phyloP scores from a whole-genome alignment of 179 eudicot species.

The Vitellaria paradoxa region DNA sequence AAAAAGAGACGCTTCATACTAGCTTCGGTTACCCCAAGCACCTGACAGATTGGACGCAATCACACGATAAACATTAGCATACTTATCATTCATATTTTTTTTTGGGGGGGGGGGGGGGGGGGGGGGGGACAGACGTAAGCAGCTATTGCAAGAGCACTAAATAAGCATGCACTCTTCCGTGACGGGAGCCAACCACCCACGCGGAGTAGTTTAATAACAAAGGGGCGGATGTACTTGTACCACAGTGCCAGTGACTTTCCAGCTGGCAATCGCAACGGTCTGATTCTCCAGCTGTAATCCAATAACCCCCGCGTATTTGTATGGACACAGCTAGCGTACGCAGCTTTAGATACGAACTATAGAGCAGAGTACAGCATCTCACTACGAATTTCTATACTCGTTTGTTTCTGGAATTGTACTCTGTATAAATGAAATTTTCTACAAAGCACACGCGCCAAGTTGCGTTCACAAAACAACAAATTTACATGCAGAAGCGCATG shows the following conservation, averaged over 20 bases:
- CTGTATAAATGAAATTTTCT: background rate
- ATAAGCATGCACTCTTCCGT: background rate
- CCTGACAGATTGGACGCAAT: too few relatives aligned
- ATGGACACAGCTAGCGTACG: background rate
- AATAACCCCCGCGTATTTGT: constrained; percentile 3
- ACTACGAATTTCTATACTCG: background rate
- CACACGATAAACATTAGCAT: too few relatives aligned
- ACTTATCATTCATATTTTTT: too few relatives aligned
- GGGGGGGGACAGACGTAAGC: background rate
- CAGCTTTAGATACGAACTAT: background rate
- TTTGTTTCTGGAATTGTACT: background rate
- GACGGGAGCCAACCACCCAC: background rate
- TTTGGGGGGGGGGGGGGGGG: too few relatives aligned
- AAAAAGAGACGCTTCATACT: too few relatives aligned
- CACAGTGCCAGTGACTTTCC: background rate
- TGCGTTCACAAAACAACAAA: constrained; percentile 11
- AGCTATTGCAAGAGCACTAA: background rate
- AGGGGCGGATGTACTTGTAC: background rate
- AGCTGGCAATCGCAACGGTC: constrained; percentile 33
- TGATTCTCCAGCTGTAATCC: constrained; percentile 39
- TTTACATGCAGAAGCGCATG: constrained; percentile 5
- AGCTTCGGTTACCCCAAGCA: too few relatives aligned
- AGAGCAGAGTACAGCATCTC: background rate
- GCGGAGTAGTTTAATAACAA: background rate
- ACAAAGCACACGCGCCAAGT: constrained; percentile 2